Percentiles rank a stretch among this genome's conserved stretches.
Evolutionary conservation across 2,329 filamentous ascomycete species (phyloP).

Genomic region (Verticillium alfalfae): DNA sequence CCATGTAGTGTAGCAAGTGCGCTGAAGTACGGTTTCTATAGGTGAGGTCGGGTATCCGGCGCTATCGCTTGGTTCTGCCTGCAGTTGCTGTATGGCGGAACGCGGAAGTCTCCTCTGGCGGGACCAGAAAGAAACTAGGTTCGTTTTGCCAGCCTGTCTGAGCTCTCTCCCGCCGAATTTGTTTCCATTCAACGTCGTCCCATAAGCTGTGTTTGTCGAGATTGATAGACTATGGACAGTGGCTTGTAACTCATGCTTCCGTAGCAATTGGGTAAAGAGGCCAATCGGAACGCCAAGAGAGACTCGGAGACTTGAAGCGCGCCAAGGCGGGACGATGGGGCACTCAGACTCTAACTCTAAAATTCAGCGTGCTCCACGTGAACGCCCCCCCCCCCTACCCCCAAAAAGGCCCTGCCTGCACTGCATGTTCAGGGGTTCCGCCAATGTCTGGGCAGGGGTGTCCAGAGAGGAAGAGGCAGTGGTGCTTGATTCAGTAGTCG

Average conservation of each 20-base stretch:
- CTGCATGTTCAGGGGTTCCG: background rate
- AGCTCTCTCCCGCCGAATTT: background rate
- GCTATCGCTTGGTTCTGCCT: background rate
- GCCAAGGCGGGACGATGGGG: conserved; percentile 1
- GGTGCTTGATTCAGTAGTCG: background rate
- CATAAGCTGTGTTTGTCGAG: background rate
- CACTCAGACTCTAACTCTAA: background rate
- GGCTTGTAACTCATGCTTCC: background rate
- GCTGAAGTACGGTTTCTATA: background rate
- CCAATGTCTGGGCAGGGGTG: background rate
- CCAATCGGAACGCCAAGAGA: background rate
- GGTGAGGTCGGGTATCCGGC: background rate
- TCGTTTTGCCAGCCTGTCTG: background rate
- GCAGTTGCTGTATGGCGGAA: background rate
- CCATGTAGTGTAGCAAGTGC: background rate
- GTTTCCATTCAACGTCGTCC: background rate
- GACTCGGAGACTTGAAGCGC: conserved; percentile 1
- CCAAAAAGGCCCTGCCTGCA: background rate
- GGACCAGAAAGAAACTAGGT: background rate
- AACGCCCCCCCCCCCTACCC: background rate
- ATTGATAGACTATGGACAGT: background rate
- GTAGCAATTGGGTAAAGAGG: background rate
- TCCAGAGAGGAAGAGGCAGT: background rate
- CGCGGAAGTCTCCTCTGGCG: background rate
- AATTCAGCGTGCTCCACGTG: background rate